Evolutionary conservation across 352 stramenopile species (phyloP), one percentile per base, ranked within the genome.

Genomic region (Phytophthora sp.): DNA sequence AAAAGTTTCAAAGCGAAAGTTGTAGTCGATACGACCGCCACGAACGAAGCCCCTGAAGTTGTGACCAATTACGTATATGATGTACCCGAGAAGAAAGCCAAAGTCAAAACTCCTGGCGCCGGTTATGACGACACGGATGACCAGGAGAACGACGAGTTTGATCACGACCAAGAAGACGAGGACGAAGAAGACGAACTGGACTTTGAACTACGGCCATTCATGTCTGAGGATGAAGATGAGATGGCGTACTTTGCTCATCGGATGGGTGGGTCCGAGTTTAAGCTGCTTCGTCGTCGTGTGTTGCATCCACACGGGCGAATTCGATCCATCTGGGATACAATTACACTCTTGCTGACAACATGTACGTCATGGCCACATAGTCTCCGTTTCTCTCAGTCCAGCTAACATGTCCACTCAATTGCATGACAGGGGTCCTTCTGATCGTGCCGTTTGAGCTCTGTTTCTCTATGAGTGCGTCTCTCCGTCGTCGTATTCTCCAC

Each of bases 381-480:
- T 20, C 11, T 42, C 18, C 13, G 1, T 21, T 42, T 4, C 21
- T 44, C n/a, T 64, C 30, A 13, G n/a, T 47, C 3, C 1, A n/a
- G n/a, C n/a, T n/a, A n/a, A n/a, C n/a, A n/a, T n/a, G n/a, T n/a
- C n/a, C n/a, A n/a, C n/a, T n/a, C n/a, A n/a, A n/a, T 11, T 55
- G 29, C 30, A 58, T 12, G 35, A 9, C 20, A 92, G 81, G 84
- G 82, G 68, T 92, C 29, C 63, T 90, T 15, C 23, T 90, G 27
- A 72, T 78, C 3, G 79, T 88, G 5, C 84, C 85, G 36, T 89
- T 93, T 47, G 84, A 94, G 67, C 73, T 94, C 7, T 83, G 75
- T 36, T 93, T 94, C 41, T 27, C 63, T 6, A 74, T 89, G 39
- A 53, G 59, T 6, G 24, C 57, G 7, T 1, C 23, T 12, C 57